Evolutionary conservation across 1,139 yeast genomes (phyloP).

Genomic region (Hansenula lynferdii): DNA sequence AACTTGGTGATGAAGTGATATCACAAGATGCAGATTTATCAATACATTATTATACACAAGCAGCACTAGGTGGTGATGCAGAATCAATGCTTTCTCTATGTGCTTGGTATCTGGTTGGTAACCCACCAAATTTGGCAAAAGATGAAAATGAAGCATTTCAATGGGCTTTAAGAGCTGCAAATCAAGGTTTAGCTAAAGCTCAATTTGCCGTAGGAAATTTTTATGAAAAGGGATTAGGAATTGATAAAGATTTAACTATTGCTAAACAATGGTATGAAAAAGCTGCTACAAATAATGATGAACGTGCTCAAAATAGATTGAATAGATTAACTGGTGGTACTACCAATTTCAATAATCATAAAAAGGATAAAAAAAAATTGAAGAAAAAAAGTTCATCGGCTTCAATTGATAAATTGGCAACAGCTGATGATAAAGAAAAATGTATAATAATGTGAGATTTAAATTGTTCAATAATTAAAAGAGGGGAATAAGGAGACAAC

Average conservation of each 20-base stretch:
- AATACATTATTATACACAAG: constrained; percentile 89
- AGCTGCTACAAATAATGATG: constrained; percentile 75
- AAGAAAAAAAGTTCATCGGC: constrained; percentile 3
- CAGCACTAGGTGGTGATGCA: constrained; percentile 85
- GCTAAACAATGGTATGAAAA: constrained; percentile 72
- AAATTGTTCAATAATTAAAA: too few species aligned
- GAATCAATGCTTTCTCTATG: constrained; percentile 90
- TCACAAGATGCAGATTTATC: constrained; percentile 82
- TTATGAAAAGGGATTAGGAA: constrained; percentile 84
- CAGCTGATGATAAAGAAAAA: constrained; percentile 28
- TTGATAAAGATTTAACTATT: constrained; percentile 49
- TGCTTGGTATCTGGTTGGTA: constrained; percentile 95
- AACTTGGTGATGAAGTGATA: constrained; percentile 69
- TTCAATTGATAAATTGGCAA: constrained; percentile 2
- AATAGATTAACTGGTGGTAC: constrained; percentile 4
- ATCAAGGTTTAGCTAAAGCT: constrained; percentile 69
- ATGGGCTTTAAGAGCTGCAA: constrained; percentile 91
- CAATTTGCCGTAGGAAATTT: constrained; percentile 86
- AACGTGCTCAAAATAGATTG: constrained; percentile 45
- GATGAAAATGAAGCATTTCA: constrained; percentile 88
- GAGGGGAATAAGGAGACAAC: too few species aligned
- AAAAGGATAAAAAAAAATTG: not conserved
- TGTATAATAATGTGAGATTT: constrained; percentile 39
- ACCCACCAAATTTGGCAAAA: constrained; percentile 71
- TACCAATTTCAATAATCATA: not conserved